Evolutionary conservation across 1,284 basidiomycete species (phyloP).

Genomic region (Rhizopogon hawkerae): DNA sequence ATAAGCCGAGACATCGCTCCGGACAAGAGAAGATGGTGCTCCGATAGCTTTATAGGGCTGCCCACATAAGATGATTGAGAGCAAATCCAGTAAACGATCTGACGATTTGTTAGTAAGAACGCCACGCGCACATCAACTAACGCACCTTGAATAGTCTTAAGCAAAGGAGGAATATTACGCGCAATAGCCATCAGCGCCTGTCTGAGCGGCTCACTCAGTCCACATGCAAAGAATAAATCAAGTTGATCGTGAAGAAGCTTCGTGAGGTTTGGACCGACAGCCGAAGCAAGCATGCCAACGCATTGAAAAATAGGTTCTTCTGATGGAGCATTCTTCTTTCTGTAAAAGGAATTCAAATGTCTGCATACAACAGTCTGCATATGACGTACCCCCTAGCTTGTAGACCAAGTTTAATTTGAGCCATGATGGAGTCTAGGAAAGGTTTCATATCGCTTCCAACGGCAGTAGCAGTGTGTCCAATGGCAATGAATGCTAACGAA

Average conservation of each 20-base stretch:
- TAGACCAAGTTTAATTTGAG: constrained; percentile 83
- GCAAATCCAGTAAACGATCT: constrained; percentile 82
- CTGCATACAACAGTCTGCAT: constrained; percentile 5
- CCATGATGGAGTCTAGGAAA: constrained; percentile 90
- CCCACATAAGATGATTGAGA: constrained; percentile 75
- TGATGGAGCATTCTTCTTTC: constrained; percentile 87
- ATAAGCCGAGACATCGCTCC: constrained; percentile 43
- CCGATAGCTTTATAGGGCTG: constrained; percentile 83
- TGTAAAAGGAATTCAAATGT: constrained; percentile 25
- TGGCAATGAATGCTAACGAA: constrained; percentile 80
- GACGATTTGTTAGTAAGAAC: constrained; percentile 8
- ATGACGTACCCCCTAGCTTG: constrained; percentile 70
- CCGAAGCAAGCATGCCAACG: constrained; percentile 90
- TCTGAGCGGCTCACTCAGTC: constrained; percentile 83
- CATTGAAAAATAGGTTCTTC: constrained; percentile 98
- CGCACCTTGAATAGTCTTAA: constrained; percentile 87
- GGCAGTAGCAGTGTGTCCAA: constrained; percentile 90
- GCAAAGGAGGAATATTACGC: constrained; percentile 80
- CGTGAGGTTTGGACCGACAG: constrained; percentile 94
- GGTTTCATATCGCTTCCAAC: constrained; percentile 94
- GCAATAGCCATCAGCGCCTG: constrained; percentile 85
- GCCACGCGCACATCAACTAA: constrained; percentile 2
- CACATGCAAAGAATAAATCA: constrained; percentile 94
- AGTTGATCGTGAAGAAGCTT: constrained; percentile 94
- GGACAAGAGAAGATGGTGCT: constrained; percentile 52